Evolutionary conservation across 441 rosid genomes (phyloP).

Genomic region (Jatropha podagrica): DNA sequence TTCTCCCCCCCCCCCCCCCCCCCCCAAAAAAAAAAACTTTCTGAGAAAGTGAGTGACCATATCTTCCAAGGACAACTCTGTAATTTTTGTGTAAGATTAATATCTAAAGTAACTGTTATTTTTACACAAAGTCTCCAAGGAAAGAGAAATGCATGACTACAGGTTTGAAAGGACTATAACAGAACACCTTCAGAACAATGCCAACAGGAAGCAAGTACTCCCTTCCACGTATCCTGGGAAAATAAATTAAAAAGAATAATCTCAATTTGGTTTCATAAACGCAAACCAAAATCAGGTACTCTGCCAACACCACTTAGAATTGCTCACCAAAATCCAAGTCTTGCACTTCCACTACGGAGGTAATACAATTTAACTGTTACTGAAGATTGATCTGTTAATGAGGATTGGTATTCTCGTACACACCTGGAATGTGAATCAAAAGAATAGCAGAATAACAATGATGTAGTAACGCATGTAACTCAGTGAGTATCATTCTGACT

Average conservation of each 20-base stretch:
- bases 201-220: conserved; percentile 94
- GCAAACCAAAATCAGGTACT: conserved; percentile 1
- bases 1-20: not conserved
- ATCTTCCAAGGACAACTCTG: not conserved
- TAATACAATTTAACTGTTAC: conserved; percentile 80
- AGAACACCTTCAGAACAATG: conserved; percentile 75
- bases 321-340: conserved; percentile 94
- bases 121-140: conserved; percentile 5
- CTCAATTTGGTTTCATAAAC: not conserved
- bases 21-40: no score
- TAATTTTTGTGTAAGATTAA: not conserved
- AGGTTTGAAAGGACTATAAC: conserved; percentile 9
- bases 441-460: conserved; percentile 9
- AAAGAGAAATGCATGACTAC: conserved; percentile 7
- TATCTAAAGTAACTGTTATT: not conserved
- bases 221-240: conserved; percentile 78
- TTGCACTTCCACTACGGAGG: conserved; percentile 92
- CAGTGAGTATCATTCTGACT: no score
- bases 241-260: conserved; percentile 20
- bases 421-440: conserved; percentile 54
- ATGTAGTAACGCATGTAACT: not conserved
- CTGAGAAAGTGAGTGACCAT: not conserved
- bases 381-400: conserved; percentile 89
- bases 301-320: conserved; percentile 12
- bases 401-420: conserved; percentile 81